Evolutionary conservation across 2,329 filamentous ascomycete genomes (phyloP), one percentile per base, ranked within the genome.

Genomic region (Zopfia rhizophila): DNA sequence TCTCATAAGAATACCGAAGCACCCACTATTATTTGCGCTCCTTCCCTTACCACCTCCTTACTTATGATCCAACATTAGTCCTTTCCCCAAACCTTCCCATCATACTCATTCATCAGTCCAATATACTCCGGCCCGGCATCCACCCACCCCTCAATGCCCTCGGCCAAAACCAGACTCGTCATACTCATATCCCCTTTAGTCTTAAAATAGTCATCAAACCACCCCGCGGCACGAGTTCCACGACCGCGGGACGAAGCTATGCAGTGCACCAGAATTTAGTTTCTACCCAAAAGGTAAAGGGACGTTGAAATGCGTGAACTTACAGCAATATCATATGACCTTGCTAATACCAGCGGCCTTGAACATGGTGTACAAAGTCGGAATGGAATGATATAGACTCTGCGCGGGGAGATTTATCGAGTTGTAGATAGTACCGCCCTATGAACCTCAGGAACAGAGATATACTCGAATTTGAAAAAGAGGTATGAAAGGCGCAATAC

Each of bases 361-460:
- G 65, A 77, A 78, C 13, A 84, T 66, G 31, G 74, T 73, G 51
- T 82, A 77, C 19, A 82, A 60, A 5, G 70, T 66, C 3, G 75
- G 72, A 5, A 81, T 72, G 3, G 77, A 78, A 38, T 77, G 77
- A 40, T 81, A 82, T 27, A 84, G 74, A 10, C 74, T 78, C 41
- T 84, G 80, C 7, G 81, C 81, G 1, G 81, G 81, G 11, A 84
- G 68, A 53, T 84, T 83, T 51, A 87, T 72, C 1, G 83, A 84
- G 2, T 77, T 78, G 7, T 70, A 69, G 42, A 88, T 80, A 0
- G 83, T 86, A 28, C 84, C 85, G 18, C 85, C 85, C 81, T 82
- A 48, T 28, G n/a, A 13, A 53, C n/a, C 23, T 32, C 35, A 35
- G 47, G 17, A 35, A 49, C 36, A 17, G 5, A 17, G 35, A 16